Conservation (phyloP, 2,329 filamentous ascomycete genomes). For the Phoma sp. region DNA sequence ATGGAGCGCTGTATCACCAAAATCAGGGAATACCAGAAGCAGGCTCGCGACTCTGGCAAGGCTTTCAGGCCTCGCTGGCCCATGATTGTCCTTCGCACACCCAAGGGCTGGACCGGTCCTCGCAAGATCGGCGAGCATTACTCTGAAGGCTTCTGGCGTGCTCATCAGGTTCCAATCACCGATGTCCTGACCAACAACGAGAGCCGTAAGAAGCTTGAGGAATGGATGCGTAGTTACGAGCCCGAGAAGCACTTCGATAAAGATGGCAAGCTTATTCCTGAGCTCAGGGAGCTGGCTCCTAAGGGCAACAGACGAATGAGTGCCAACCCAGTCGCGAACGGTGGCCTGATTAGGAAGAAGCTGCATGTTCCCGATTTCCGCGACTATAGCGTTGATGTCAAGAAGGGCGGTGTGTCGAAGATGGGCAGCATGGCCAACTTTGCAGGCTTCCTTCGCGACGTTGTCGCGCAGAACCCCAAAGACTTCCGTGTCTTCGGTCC, state of each 20-base stretch:
- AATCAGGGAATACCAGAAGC: slow-evolving; percentile 72
- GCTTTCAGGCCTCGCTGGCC: slow-evolving; percentile 76
- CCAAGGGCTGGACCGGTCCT: slow-evolving; percentile 82
- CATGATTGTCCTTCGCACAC: slow-evolving; percentile 77
- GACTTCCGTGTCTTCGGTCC: slow-evolving; percentile 80
- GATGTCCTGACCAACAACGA: slow-evolving; percentile 70
- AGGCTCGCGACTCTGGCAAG: slow-evolving; percentile 73
- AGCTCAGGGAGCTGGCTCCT: slow-evolving; percentile 70
- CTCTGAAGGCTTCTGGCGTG: slow-evolving; percentile 78
- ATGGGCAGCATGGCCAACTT: slow-evolving; percentile 74
- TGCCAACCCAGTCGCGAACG: slow-evolving; percentile 77
- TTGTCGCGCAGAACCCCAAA: slow-evolving; percentile 67
- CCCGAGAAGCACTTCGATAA: slow-evolving; percentile 74
- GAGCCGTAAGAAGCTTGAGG: slow-evolving; percentile 72
- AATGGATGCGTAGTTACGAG: slow-evolving; percentile 79
- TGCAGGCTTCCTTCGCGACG: slow-evolving; percentile 69
- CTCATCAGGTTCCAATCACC: slow-evolving; percentile 79
- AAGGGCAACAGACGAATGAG: slow-evolving; percentile 73
- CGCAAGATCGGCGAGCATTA: slow-evolving; percentile 73
- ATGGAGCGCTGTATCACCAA: slow-evolving; percentile 74
- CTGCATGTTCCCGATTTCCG: slow-evolving; percentile 74
- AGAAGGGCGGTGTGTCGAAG: slow-evolving; percentile 63
- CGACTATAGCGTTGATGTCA: slow-evolving; percentile 68
- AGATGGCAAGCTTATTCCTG: slow-evolving; percentile 66
- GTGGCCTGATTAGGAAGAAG: slow-evolving; percentile 70